Conservation (phyloP, 495 filamentous ascomycete species). For the Penicillium herquei region DNA sequence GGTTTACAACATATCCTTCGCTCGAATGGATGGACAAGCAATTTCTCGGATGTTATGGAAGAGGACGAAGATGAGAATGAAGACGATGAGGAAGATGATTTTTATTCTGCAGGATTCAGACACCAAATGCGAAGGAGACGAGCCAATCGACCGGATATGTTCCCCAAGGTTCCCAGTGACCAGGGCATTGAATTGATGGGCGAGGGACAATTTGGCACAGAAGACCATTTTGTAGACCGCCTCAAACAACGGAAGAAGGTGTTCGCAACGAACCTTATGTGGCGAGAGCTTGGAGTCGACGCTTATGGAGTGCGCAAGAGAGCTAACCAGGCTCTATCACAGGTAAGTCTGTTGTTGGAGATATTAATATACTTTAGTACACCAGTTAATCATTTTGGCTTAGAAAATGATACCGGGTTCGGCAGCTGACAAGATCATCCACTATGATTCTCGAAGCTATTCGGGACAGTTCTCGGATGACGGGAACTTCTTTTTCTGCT, state of each 20-base stretch:
- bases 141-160: slow-evolving; percentile 41
- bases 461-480: slow-evolving; percentile 96
- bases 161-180: slow-evolving; percentile 77
- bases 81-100: slow-evolving; percentile 13
- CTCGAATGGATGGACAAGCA: slow-evolving; percentile 27
- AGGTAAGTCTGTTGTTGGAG: slow-evolving; percentile 44
- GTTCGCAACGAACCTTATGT: slow-evolving; percentile 66
- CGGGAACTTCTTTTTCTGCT: slow-evolving; percentile 97
- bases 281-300: slow-evolving; percentile 73
- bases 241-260: slow-evolving; percentile 55
- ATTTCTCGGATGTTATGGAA: slow-evolving; percentile 16
- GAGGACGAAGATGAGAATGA: slow-evolving; percentile 33
- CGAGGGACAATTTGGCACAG: slow-evolving; percentile 72
- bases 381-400: slow-evolving; percentile 31
- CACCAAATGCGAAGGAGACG: slow-evolving; percentile 21
- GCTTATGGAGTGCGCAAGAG: slow-evolving; percentile 49
- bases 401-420: slow-evolving; percentile 61
- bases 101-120: slow-evolving; percentile 19
- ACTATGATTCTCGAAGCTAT: slow-evolving; percentile 81
- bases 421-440: slow-evolving; percentile 80
- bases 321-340: slow-evolving; percentile 61
- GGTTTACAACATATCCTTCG: slow-evolving; percentile 40
- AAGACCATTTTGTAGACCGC: slow-evolving; percentile 49
- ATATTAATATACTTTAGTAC: background rate
- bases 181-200: slow-evolving; percentile 74